Conservation (phyloP, 208 protist species). For the Entamoeba invadens region DNA sequence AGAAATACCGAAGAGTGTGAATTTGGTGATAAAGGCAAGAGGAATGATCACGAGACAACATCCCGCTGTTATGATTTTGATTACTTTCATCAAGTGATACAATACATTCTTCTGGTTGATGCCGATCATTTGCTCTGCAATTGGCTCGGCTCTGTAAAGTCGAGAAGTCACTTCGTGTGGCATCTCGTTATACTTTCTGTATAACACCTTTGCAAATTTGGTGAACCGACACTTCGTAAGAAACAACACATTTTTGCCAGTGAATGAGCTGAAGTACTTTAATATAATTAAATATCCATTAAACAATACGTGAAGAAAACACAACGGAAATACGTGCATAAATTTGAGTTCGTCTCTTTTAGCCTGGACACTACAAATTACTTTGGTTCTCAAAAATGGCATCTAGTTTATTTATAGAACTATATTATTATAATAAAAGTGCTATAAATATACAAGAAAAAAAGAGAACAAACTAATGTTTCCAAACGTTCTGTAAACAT, state of each 20-base stretch:
- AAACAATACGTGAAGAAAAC: not conserved
- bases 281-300: not conserved
- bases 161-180: not conserved
- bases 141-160: not conserved
- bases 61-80: not conserved
- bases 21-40: not conserved
- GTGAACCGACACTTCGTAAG: not conserved
- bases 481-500: not conserved
- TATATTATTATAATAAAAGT: too few species aligned
- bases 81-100: not conserved
- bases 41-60: not conserved
- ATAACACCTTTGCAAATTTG: not conserved
- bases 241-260: not conserved
- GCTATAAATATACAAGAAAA: too few species aligned
- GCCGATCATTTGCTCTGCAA: not conserved
- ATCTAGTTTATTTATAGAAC: too few species aligned
- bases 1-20: not conserved
- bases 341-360: not conserved
- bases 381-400: too few species aligned
- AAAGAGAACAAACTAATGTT: not conserved
- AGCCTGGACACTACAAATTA: not conserved
- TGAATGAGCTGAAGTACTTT: not conserved
- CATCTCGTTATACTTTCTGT: not conserved
- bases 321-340: not conserved
- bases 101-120: not conserved